Evolutionary conservation across 805 yeast species (phyloP).

Genomic region (Ogataea degrootiae): DNA sequence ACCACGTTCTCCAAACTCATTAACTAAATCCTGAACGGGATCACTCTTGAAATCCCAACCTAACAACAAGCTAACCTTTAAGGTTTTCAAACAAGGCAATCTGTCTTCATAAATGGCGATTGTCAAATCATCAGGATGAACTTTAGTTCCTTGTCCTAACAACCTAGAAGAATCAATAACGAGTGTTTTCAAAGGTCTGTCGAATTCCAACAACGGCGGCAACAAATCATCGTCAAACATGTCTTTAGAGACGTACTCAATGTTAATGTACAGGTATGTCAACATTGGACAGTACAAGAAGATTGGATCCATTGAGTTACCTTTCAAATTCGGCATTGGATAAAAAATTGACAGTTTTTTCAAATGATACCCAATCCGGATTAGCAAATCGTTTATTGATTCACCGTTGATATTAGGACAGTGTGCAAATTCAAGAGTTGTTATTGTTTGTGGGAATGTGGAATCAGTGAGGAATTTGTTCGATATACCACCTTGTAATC

Average conservation of each 20-base stretch:
- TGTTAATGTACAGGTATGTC: conserved; percentile 57
- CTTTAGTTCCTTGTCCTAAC: conserved; percentile 74
- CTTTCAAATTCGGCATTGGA: conserved; percentile 80
- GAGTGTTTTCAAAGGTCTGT: conserved; percentile 51
- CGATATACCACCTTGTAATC: conserved; percentile 86
- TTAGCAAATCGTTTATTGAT: conserved; percentile 58
- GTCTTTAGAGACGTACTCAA: conserved; percentile 67
- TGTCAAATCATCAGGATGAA: conserved; percentile 86
- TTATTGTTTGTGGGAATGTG: conserved; percentile 67
- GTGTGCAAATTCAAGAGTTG: conserved; percentile 72
- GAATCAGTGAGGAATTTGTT: conserved; percentile 70
- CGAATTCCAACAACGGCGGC: conserved; percentile 26
- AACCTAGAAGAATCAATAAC: conserved; percentile 82
- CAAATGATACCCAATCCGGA: conserved; percentile 62
- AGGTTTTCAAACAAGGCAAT: conserved; percentile 58
- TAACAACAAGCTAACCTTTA: conserved; percentile 67
- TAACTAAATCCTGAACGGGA: conserved; percentile 59
- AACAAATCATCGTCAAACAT: conserved; percentile 44
- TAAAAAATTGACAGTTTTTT: conserved; percentile 64
- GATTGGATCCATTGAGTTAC: conserved; percentile 66
- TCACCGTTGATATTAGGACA: conserved; percentile 74
- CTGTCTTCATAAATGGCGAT: conserved; percentile 77
- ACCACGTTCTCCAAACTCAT: conserved; percentile 64
- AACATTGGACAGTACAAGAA: conserved; percentile 77
- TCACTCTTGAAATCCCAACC: conserved; percentile 79